Conservation (phyloP, 2,329 filamentous ascomycete genomes). For the Aspergillaceae sp. region DNA sequence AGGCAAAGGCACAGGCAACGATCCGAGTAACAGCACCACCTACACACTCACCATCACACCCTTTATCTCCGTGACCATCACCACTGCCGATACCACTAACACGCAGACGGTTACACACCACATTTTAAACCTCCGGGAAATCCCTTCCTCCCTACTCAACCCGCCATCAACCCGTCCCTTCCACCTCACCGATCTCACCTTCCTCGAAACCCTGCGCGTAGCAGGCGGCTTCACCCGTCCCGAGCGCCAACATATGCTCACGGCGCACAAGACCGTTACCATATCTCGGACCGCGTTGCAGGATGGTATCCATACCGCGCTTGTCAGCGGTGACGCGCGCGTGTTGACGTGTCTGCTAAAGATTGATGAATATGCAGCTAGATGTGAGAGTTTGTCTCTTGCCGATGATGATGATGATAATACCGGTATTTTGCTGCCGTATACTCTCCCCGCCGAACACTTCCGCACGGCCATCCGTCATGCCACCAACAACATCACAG, state of each 20-base stretch:
- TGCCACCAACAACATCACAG: conserved; percentile 14
- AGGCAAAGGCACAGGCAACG: too few species aligned
- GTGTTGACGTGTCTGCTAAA: conserved; percentile 31
- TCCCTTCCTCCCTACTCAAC: conserved; percentile 25
- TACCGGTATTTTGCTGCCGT: conserved; percentile 4
- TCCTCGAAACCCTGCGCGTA: conserved; percentile 31
- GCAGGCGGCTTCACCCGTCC: conserved; percentile 16
- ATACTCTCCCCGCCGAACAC: conserved; percentile 25
- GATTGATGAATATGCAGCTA: conserved; percentile 26
- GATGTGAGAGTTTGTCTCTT: conserved; percentile 6
- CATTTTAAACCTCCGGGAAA: conserved; percentile 8
- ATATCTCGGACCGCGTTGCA: conserved; percentile 28
- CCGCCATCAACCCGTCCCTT: conserved; percentile 4
- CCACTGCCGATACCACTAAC: not conserved
- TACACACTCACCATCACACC: conserved; percentile 17
- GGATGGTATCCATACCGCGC: conserved; percentile 33
- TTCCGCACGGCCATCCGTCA: conserved; percentile 24
- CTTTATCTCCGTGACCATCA: conserved; percentile 13
- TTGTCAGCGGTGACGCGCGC: conserved; percentile 22
- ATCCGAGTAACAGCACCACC: not conserved
- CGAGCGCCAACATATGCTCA: conserved; percentile 1
- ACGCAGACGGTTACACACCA: conserved; percentile 8
- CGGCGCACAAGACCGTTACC: conserved; percentile 6
- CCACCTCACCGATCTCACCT: conserved; percentile 14
- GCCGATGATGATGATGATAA: not conserved